A percentile compares a stretch with the other conserved stretches of the same genome.
These are phyloP conservation scores for Termitomyces sp. DNA, from an alignment of 768 basidiomycete genomes.

Conservation along the genomic window DNA sequence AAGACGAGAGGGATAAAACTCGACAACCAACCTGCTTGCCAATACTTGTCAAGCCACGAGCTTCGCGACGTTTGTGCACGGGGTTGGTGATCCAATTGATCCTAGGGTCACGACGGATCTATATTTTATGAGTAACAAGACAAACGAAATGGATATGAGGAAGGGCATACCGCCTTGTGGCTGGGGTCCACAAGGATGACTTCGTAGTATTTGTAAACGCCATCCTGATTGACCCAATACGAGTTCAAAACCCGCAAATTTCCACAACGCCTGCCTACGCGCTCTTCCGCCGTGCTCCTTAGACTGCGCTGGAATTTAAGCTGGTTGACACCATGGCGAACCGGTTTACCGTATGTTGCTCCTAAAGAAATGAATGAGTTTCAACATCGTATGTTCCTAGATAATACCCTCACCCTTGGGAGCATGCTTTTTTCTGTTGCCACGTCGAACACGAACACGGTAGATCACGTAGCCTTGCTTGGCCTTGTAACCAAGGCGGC, in stretches of 20 bases:
- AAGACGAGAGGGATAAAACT: conserved; percentile 4
- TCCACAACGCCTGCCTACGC: conserved; percentile 93
- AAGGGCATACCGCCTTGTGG: conserved; percentile 79
- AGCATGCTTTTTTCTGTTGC: conserved; percentile 98
- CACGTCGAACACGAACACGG: conserved; percentile 93
- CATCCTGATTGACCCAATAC: conserved; percentile 99
- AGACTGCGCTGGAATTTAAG: conserved; percentile 95
- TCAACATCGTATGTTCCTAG: background rate
- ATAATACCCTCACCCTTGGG: conserved; percentile 72
- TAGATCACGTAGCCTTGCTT: conserved; percentile 99
- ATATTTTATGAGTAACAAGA: conserved; percentile 11
- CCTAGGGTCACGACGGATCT: conserved; percentile 92
- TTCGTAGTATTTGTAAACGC: conserved; percentile 99
- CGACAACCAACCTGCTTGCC: conserved; percentile 77
- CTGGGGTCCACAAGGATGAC: conserved; percentile 96
- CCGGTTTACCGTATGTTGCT: conserved; percentile 99
- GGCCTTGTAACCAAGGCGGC: conserved; percentile 98
- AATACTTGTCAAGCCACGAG: conserved; percentile 93
- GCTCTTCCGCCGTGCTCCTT: conserved; percentile 93
- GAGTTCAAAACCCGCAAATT: conserved; percentile 97
- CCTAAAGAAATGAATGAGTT: conserved; percentile 35
- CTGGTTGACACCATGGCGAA: conserved; percentile 99
- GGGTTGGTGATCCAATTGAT: conserved; percentile 99
- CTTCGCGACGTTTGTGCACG: conserved; percentile 97
- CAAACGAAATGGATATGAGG: background rate